A percentile compares a stretch with the other conserved stretches of the same genome.
Conservation (phyloP, 148 eudicot genomes). For the Mesembryanthemum crystallinum region DNA sequence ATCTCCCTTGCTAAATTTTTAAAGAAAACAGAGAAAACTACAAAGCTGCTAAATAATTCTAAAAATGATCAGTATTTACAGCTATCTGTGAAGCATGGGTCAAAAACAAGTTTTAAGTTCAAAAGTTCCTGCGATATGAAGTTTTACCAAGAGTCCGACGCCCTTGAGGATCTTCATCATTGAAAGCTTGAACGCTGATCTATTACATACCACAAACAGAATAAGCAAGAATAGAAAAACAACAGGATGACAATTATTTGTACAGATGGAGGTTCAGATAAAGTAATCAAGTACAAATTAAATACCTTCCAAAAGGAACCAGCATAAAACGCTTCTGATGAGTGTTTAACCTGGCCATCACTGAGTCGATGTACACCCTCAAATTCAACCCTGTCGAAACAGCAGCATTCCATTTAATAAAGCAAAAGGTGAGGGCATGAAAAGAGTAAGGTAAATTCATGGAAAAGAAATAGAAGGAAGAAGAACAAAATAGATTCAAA, state of each 20-base stretch:
- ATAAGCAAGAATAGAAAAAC: conserved; percentile 4
- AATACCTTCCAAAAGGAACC: conserved; percentile 98
- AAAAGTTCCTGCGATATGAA: neutral
- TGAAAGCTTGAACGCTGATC: conserved; percentile 98
- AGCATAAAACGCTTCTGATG: conserved; percentile 94
- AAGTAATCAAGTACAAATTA: conserved; percentile 7
- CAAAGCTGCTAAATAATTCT: too few relatives aligned
- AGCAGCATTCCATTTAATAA: conserved; percentile 17
- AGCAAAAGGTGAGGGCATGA: too few relatives aligned
- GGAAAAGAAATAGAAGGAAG: neutral
- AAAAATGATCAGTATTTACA: too few relatives aligned
- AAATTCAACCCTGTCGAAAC: conserved; percentile 75
- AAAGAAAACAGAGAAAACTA: too few relatives aligned
- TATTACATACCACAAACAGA: conserved; percentile 34
- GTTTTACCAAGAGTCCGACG: conserved; percentile 88
- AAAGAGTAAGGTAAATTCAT: neutral
- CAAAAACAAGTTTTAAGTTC: too few relatives aligned
- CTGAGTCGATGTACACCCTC: conserved; percentile 82
- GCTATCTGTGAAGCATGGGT: too few relatives aligned
- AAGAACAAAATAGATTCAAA: too few relatives aligned
- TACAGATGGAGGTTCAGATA: neutral
- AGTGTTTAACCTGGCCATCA: conserved; percentile 98
- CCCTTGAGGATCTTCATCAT: conserved; percentile 98
- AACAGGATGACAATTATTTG: neutral
- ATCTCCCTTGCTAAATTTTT: too few relatives aligned